Evolutionary conservation across 306 rosid genomes (phyloP).

Genomic region (Dalbergia cochinchinensis): DNA sequence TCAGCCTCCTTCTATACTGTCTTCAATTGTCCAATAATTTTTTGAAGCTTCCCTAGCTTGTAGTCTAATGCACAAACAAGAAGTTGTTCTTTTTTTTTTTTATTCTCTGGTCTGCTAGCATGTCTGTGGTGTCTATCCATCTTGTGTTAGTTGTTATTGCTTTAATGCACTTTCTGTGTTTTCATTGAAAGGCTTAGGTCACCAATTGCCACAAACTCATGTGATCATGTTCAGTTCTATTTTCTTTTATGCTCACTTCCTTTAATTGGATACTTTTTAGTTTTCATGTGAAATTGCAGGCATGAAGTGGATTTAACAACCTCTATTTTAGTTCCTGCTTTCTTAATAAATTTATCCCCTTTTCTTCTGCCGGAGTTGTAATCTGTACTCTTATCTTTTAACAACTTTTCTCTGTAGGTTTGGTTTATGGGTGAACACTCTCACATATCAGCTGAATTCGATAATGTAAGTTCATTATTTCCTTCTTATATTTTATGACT

Average conservation of each 20-base stretch:
- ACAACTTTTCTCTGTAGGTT: constrained; percentile 69
- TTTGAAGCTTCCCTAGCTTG: neutral
- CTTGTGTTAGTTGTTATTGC: constrained; percentile 14
- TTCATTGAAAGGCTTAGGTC: neutral
- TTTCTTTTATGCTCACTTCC: neutral
- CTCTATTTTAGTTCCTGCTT: constrained; percentile 30
- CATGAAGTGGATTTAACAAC: constrained; percentile 19
- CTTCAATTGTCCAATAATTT: constrained; percentile 2
- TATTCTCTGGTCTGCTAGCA: neutral
- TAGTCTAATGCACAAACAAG: constrained; percentile 15
- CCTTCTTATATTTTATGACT: constrained; percentile 40
- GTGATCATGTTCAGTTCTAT: neutral
- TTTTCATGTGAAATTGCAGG: constrained; percentile 24
- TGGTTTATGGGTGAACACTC: constrained; percentile 94
- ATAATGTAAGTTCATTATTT: constrained; percentile 69
- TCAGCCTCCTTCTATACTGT: neutral
- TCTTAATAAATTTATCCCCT: neutral
- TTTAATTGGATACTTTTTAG: constrained; percentile 16
- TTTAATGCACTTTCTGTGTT: constrained; percentile 19
- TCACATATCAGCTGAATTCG: constrained; percentile 85
- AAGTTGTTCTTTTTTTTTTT: neutral
- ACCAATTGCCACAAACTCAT: constrained; percentile 12
- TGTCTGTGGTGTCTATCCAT: constrained; percentile 15
- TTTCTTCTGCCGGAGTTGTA: constrained; percentile 7
- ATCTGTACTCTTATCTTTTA: constrained; percentile 5